Evolutionary conservation across 768 basidiomycete genomes (phyloP), one percentile per base, ranked within the genome.

Genomic region (Melanogaster broomeanus): DNA sequence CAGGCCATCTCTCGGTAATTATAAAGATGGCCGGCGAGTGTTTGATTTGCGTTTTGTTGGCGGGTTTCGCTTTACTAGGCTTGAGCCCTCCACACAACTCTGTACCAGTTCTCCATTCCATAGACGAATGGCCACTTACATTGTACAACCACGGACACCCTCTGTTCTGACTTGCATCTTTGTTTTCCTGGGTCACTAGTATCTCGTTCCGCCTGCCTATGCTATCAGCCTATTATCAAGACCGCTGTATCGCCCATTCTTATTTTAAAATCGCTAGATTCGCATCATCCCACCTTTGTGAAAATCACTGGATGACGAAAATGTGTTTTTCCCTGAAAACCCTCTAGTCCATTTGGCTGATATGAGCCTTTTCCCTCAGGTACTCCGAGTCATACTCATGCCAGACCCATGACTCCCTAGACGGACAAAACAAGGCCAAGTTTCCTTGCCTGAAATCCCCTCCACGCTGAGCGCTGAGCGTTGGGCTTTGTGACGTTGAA

Each of bases 191-290:
- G 48, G 42, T 52, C 53, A 47, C 27, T 50, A 28, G 48, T 45
- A 19, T 51, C 49, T 53, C 37, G 50, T 54, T 51, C 51, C 60
- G 49, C 37, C 31, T 51, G 56, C 42, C 56, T 52, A 55, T 55
- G 59, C 39, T 57, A 59, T 56, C 59, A 55, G 18, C 55, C 61
- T 67, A 64, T 53, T 67, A 64, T 53, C 55, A 46, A 51, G 49
- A 51, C 53, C 61, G 59, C 48, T 58, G 58, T 61, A 68, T 57
- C 43, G 38, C 54, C 37, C 31, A 35, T 42, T 49, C 39, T 37
- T 53, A 58, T 52, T 51, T 45, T 60, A 60, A 57, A 49, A 22
- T 55, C 21, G 46, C 45, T 51, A 55, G 46, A 45, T 50, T 55
- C 50, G 52, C 57, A 58, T 56, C 54, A 52, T 37, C 19, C n/a